These are phyloP conservation scores for Raffaelea deltoideospora DNA, from an alignment of 2,329 filamentous ascomycete genomes.

Conservation along the genomic window DNA sequence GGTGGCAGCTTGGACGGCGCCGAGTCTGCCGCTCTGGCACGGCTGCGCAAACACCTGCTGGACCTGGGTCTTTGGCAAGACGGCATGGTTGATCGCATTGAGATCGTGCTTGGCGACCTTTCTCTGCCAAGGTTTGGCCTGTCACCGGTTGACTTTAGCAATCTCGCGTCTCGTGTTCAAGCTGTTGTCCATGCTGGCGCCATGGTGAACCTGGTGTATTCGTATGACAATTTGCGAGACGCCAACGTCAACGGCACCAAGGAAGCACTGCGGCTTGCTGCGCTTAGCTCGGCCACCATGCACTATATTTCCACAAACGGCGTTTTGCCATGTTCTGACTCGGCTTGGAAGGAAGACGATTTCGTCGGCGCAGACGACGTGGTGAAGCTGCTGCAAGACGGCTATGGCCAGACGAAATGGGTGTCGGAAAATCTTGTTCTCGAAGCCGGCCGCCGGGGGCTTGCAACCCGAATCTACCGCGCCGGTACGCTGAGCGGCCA, in stretches of 20 bases:
- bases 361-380: conserved; percentile 55
- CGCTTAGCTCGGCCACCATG: conserved; percentile 46
- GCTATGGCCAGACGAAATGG: conserved; percentile 72
- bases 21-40: conserved; percentile 50
- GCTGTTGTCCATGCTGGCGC: conserved; percentile 67
- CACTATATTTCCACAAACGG: conserved; percentile 73
- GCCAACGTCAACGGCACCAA: conserved; percentile 68
- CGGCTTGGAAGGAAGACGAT: conserved; percentile 56
- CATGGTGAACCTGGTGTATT: conserved; percentile 68
- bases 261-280: conserved; percentile 58
- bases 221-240: conserved; percentile 58
- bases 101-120: conserved; percentile 60
- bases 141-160: conserved; percentile 46
- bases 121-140: conserved; percentile 55
- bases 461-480: conserved; percentile 57
- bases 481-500: conserved; percentile 69
- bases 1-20: conserved; percentile 38
- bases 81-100: conserved; percentile 61
- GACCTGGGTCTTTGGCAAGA: conserved; percentile 67
- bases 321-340: conserved; percentile 53
- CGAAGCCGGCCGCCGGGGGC: conserved; percentile 51
- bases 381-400: conserved; percentile 46
- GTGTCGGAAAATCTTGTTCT: conserved; percentile 61
- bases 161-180: conserved; percentile 48
- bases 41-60: conserved; percentile 61